Evolutionary conservation across 2,329 filamentous ascomycete species (phyloP).

Genomic region (Colletotrichum sp.): DNA sequence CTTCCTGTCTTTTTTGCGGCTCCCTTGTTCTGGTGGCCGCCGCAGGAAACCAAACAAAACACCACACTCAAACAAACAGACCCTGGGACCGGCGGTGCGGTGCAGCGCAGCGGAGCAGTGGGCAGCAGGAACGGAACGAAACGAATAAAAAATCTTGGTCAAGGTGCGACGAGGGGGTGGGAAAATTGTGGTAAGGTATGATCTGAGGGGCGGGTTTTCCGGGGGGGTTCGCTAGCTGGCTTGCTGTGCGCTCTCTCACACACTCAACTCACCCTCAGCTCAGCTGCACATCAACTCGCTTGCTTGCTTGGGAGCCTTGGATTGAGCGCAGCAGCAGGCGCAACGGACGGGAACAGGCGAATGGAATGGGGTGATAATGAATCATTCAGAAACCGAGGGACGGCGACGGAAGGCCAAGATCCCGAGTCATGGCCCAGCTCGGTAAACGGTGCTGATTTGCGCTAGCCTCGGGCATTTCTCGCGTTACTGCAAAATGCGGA

Average conservation of each 20-base stretch:
- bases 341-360: slow-evolving; percentile 4
- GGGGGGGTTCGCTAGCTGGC: background rate
- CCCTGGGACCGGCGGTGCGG: background rate
- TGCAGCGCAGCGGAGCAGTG: background rate
- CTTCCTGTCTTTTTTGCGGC: background rate
- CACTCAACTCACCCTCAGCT: background rate
- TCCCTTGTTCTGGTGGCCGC: background rate
- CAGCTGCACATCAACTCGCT: background rate
- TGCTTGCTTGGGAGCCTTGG: background rate
- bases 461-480: slow-evolving; percentile 11
- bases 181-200: background rate
- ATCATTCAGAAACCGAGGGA: slow-evolving; percentile 6
- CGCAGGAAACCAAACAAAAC: background rate
- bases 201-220: background rate
- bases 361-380: slow-evolving; percentile 12
- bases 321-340: background rate
- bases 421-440: slow-evolving; percentile 14
- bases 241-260: background rate
- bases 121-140: background rate
- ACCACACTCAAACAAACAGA: background rate
- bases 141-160: background rate
- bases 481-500: background rate
- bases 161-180: background rate
- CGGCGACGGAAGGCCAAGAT: background rate
- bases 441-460: background rate